Evolutionary conservation across 2,329 filamentous ascomycete genomes (phyloP).

Genomic region (Atkinsonella texensis): DNA sequence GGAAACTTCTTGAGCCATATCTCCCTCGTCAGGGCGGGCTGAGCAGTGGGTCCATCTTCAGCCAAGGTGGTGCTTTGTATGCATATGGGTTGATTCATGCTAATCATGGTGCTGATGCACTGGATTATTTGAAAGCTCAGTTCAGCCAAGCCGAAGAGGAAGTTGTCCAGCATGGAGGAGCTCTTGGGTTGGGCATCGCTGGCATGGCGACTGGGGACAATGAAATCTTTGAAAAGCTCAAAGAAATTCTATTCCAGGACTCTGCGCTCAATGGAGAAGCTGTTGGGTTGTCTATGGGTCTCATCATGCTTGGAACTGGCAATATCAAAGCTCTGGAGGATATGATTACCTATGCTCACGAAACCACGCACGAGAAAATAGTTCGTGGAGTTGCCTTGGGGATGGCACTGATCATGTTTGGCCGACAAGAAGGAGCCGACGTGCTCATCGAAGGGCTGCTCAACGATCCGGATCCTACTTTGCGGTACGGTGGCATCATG

Average conservation of each 20-base stretch:
- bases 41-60: slow-evolving; percentile 78
- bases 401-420: slow-evolving; percentile 98
- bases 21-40: slow-evolving; percentile 67
- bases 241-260: slow-evolving; percentile 78
- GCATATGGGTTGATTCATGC: slow-evolving; percentile 94
- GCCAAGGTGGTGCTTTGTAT: slow-evolving; percentile 90
- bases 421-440: slow-evolving; percentile 86
- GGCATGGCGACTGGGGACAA: slow-evolving; percentile 94
- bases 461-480: slow-evolving; percentile 82
- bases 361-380: slow-evolving; percentile 98
- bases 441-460: slow-evolving; percentile 88
- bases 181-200: slow-evolving; percentile 86
- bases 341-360: slow-evolving; percentile 96
- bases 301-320: slow-evolving; percentile 97
- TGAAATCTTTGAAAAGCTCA: slow-evolving; percentile 83
- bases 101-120: slow-evolving; percentile 86
- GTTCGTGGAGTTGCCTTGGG: slow-evolving; percentile 89
- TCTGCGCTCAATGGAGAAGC: slow-evolving; percentile 96
- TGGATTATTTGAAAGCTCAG: slow-evolving; percentile 65
- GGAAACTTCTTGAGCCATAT: slow-evolving; percentile 89
- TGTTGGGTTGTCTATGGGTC: slow-evolving; percentile 88
- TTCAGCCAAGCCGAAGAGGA: slow-evolving; percentile 72
- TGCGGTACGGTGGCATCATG: slow-evolving; percentile 96
- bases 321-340: slow-evolving; percentile 87
- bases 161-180: slow-evolving; percentile 93